Conservation (phyloP, 257 asterid species). For the Fraxinus cuspidata region DNA sequence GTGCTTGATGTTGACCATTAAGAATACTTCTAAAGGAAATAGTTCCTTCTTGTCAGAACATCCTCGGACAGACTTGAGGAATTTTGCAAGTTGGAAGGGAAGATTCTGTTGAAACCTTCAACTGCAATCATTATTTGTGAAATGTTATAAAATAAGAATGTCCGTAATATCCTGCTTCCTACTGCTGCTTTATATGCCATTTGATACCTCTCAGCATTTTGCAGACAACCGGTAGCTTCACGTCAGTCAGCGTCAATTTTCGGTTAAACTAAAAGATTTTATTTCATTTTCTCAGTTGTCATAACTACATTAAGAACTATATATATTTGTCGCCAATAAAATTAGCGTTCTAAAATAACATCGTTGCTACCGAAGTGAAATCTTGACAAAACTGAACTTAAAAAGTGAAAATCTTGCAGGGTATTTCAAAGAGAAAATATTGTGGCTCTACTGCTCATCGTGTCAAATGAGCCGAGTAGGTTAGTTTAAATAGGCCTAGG, state of each 20-base stretch:
- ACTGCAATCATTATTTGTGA: neutral
- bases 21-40: conserved; percentile 5
- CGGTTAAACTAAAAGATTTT: neutral
- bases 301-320: neutral
- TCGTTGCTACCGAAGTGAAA: neutral
- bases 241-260: conserved; percentile 39
- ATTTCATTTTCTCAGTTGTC: conserved; percentile 8
- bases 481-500: too few species aligned
- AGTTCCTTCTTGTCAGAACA: conserved; percentile 31
- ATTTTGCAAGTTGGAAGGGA: conserved; percentile 29
- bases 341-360: neutral
- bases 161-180: conserved; percentile 2
- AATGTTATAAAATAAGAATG: neutral
- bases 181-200: neutral
- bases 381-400: conserved; percentile 8
- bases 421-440: neutral
- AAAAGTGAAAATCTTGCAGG: neutral
- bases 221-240: conserved; percentile 20
- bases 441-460: neutral
- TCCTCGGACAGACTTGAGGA: conserved; percentile 34
- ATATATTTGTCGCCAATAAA: neutral
- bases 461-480: neutral
- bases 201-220: conserved; percentile 25
- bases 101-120: conserved; percentile 34
- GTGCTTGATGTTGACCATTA: neutral